Evolutionary conservation across 106 monocot species (phyloP).

Genomic region (Dioscorea alata): DNA sequence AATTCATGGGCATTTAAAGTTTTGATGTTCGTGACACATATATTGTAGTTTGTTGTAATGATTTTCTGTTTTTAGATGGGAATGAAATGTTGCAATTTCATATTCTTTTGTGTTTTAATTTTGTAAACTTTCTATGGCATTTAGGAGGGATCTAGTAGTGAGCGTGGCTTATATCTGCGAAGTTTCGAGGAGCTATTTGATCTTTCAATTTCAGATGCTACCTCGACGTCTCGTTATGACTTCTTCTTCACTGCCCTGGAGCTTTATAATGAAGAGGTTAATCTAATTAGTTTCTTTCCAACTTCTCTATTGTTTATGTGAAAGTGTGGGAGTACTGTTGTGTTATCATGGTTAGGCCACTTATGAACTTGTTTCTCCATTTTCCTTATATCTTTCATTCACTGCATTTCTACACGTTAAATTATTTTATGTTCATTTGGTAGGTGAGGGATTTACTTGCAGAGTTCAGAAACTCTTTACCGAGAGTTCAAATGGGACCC

Average conservation of each 20-base stretch:
- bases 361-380: too few relatives aligned
- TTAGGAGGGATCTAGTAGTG: conserved; percentile 89
- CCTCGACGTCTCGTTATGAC: conserved; percentile 62
- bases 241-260: conserved; percentile 82
- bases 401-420: too few relatives aligned
- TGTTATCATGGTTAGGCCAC: too few relatives aligned
- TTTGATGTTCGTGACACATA: too few relatives aligned
- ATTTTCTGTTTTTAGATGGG: too few relatives aligned
- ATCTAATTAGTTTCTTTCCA: background rate
- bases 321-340: too few relatives aligned
- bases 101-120: background rate
- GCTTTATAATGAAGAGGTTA: conserved; percentile 94
- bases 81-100: too few relatives aligned
- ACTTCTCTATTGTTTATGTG: background rate
- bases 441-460: conserved; percentile 78
- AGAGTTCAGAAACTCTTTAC: conserved; percentile 23
- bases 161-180: conserved; percentile 86
- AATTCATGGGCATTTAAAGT: too few relatives aligned
- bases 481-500: conserved; percentile 47
- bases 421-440: background rate
- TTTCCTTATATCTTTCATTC: too few relatives aligned
- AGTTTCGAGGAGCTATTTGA: conserved; percentile 99
- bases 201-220: conserved; percentile 83
- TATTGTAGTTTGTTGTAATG: too few relatives aligned
- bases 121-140: conserved; percentile 1